Base-by-base conservation (phyloP, 106 monocot species). In the Chionographis japonica region DNA sequence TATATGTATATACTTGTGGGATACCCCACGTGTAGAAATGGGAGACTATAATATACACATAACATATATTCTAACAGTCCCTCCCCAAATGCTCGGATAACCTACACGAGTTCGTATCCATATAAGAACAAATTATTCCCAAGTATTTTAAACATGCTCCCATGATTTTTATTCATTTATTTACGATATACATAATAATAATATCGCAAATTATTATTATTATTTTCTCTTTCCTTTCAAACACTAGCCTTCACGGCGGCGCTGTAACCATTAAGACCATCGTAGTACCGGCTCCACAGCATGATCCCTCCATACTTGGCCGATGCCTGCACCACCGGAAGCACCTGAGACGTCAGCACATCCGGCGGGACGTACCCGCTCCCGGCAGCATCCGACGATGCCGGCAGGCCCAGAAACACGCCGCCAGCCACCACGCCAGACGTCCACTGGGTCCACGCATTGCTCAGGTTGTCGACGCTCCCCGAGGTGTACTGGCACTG, bases 301-400 rank as follows among this genome's bases (percentile, higher is more conserved):
- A 87, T 87, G 49, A 87, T 68, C 20, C 83, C 87, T 1, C 87
- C 87, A 19, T 87, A 87, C 36, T 83, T 87, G 4, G 40, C 7
- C 6, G 71, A 19, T 11, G 16, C 49, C 54, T 77, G 27, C 37
- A 83, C 55, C 40, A 49, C 70, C 16, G 87, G 83, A 19, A 87
- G 36, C 65, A 87, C 87, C 69, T 73, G 35, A 0, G 65, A 65
- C 17, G 10, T 79, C 37, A 87, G 62, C 8, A 10, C 53, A 49
- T 46, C 58, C 42, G 86, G 79, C 13, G 79, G 41, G 3, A 87
- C 19, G 41, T 83, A 87, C 52, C 86, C 86, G 41, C 82, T 87
- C n/a, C 79, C 82, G 2, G 79, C 79, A 0, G 86, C 83, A 4
- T 50, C 54, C 1, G 50, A 14, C 12, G 82, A 72, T 12, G 86